Evolutionary conservation across 257 asterid genomes (phyloP).

Genomic region (Salvia rosmarinus): DNA sequence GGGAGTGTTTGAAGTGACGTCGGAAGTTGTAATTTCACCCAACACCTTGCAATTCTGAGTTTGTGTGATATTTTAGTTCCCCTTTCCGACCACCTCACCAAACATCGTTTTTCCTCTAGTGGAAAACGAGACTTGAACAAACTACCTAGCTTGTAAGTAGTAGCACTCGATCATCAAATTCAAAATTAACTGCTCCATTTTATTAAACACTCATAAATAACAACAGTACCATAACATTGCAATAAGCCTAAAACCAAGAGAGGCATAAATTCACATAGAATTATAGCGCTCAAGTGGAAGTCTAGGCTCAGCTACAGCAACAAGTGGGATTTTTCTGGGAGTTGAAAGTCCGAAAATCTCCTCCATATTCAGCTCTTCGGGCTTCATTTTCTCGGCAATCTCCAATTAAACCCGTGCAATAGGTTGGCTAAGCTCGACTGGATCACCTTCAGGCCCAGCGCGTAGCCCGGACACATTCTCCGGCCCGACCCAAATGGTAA

Average conservation of each 20-base stretch:
- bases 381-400: constrained; percentile 38
- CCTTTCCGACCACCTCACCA: no score
- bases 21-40: no score
- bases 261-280: constrained; percentile 11
- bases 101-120: no score
- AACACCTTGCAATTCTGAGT: no score
- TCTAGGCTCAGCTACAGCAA: constrained; percentile 41
- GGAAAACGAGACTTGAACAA: no score
- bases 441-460: constrained; percentile 61
- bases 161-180: no score
- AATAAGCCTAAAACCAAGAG: background rate
- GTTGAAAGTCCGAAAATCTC: constrained; percentile 62
- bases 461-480: constrained; percentile 68
- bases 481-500: constrained; percentile 71
- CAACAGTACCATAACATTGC: background rate
- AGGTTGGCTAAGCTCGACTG: constrained; percentile 59
- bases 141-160: no score
- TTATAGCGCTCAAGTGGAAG: constrained; percentile 45
- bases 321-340: constrained; percentile 52
- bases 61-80: no score
- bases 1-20: no score
- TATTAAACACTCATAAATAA: no score
- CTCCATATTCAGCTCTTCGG: constrained; percentile 54
- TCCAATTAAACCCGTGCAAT: constrained; percentile 62
- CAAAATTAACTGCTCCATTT: no score